Percentiles rank a stretch among this genome's conserved stretches.
Conservation (phyloP, 345 rosid genomes). For the Moricandia moricandioides region DNA sequence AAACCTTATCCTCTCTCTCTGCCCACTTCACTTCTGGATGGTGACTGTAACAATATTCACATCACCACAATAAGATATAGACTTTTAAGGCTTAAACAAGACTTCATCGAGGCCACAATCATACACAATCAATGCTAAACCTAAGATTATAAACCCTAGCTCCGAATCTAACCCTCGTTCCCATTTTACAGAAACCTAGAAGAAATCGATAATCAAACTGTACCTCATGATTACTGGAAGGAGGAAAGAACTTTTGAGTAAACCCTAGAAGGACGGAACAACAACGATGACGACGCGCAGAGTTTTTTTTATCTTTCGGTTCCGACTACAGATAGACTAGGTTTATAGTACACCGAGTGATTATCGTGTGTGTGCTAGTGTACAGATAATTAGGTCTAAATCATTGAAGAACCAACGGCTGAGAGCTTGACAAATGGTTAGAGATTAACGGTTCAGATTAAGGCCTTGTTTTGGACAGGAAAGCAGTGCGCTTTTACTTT, state of each 20-base stretch:
- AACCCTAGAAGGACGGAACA: constrained; percentile 21
- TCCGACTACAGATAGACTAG: constrained; percentile 6
- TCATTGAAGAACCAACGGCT: constrained; percentile 7
- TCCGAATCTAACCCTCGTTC: constrained; percentile 3
- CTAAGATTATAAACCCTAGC: constrained; percentile 5
- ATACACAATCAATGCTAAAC: not conserved
- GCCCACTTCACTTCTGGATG: constrained; percentile 94
- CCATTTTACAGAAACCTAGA: not conserved
- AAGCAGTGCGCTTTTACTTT: constrained; percentile 8
- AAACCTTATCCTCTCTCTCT: constrained; percentile 70
- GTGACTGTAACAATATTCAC: constrained; percentile 46
- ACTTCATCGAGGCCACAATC: not conserved
- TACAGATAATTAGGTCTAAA: not conserved
- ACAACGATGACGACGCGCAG: constrained; percentile 5
- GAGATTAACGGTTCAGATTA: constrained; percentile 9
- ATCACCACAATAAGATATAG: not conserved
- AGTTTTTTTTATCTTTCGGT: constrained; percentile 23
- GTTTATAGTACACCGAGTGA: constrained; percentile 1
- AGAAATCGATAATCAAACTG: not conserved
- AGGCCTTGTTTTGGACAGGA: not conserved
- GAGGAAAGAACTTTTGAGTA: not conserved
- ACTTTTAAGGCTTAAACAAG: not conserved
- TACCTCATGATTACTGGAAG: constrained; percentile 33
- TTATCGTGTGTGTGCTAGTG: not conserved
- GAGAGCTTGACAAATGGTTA: not conserved